These are phyloP conservation scores for Auricularia sp. DNA, from an alignment of 768 basidiomycete species.

Conservation along the genomic window DNA sequence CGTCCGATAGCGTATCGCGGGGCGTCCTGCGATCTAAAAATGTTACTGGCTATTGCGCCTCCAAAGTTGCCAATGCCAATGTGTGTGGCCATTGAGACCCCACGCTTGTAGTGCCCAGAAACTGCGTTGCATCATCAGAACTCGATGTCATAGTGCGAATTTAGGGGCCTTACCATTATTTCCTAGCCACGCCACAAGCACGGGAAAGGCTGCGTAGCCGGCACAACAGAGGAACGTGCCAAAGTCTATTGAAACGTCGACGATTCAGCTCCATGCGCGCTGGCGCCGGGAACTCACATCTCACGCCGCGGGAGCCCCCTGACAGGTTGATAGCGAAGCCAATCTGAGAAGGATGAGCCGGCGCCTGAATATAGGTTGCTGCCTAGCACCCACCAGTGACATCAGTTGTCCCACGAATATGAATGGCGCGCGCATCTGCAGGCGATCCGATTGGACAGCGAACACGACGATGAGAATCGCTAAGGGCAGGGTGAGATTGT, in stretches of 20 bases:
- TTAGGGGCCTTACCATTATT: not conserved
- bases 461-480: not conserved
- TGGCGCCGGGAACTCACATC: not conserved
- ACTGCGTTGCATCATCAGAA: slow-evolving; percentile 12
- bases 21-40: slow-evolving; percentile 47
- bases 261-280: not conserved
- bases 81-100: slow-evolving; percentile 54
- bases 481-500: not conserved
- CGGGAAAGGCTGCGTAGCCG: slow-evolving; percentile 50
- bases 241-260: slow-evolving; percentile 21
- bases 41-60: slow-evolving; percentile 53
- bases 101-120: slow-evolving; percentile 61
- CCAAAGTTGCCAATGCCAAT: slow-evolving; percentile 60
- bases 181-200: slow-evolving; percentile 42
- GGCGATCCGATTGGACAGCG: not conserved
- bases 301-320: not conserved
- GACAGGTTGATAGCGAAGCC: not conserved
- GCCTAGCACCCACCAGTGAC: not conserved
- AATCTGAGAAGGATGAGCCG: not conserved
- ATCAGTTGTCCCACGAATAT: not conserved
- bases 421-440: not conserved
- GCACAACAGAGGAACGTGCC: slow-evolving; percentile 62
- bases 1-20: slow-evolving; percentile 56
- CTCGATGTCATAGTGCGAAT: no score
- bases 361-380: not conserved